phyloP scores from a whole-genome alignment of 345 rosid species.

The Gynandropsis gynandra region DNA sequence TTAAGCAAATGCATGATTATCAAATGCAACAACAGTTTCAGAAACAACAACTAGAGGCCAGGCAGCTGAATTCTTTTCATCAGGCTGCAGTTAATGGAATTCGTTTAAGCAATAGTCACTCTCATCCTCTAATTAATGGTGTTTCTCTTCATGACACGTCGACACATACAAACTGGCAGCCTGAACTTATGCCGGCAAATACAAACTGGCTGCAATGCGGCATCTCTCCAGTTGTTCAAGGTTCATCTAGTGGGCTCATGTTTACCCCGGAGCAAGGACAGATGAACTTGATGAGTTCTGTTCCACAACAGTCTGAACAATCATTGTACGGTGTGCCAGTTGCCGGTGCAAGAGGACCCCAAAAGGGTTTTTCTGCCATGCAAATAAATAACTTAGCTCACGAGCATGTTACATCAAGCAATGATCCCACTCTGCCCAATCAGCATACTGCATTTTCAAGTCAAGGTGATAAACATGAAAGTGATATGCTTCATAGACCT shows the following conservation, averaged over 20 bases:
- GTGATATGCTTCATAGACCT: constrained; percentile 42
- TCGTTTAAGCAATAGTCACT: constrained; percentile 35
- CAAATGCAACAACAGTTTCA: constrained; percentile 66
- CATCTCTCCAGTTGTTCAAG: constrained; percentile 42
- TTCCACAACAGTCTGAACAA: constrained; percentile 56
- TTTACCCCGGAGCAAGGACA: constrained; percentile 60
- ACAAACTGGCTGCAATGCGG: constrained; percentile 49
- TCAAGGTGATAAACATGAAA: constrained; percentile 39
- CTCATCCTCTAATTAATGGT: constrained; percentile 44
- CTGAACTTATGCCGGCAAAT: constrained; percentile 45
- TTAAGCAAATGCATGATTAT: constrained; percentile 67
- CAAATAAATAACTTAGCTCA: constrained; percentile 44
- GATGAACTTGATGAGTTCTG: constrained; percentile 36
- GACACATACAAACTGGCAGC: constrained; percentile 50
- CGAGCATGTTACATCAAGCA: constrained; percentile 40
- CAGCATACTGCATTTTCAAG: constrained; percentile 41
- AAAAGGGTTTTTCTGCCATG: constrained; percentile 36
- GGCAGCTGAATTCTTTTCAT: constrained; percentile 43
- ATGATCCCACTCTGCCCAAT: constrained; percentile 40
- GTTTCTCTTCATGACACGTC: constrained; percentile 55
- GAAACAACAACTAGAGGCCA: constrained; percentile 46
- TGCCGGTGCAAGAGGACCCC: constrained; percentile 39
- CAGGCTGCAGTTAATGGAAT: constrained; percentile 40
- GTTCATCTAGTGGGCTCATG: constrained; percentile 48
- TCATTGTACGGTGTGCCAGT: constrained; percentile 63